phyloP scores from a whole-genome alignment of 2,329 filamentous ascomycete species.

The Diplodia corticola region DNA sequence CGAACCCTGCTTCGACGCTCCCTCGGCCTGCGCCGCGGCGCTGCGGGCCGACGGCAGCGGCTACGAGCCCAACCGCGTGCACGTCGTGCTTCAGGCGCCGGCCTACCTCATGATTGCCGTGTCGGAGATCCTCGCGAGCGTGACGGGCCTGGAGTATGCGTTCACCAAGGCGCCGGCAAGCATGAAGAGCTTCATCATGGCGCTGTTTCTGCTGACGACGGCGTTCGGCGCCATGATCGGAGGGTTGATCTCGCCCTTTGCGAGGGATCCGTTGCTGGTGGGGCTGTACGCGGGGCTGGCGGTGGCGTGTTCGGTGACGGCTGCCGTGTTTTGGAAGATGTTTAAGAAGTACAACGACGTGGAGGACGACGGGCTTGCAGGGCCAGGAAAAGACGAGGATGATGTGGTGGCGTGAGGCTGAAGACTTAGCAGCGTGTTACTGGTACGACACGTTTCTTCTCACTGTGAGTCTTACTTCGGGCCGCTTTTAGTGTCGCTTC shows the following conservation, averaged over 20 bases:
- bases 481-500: no score
- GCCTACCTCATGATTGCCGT: conserved; percentile 49
- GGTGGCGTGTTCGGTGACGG: conserved; percentile 49
- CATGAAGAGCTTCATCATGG: conserved; percentile 53
- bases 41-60: conserved; percentile 30
- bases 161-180: conserved; percentile 49
- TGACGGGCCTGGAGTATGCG: conserved; percentile 51
- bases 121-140: conserved; percentile 49
- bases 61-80: conserved; percentile 44
- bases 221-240: conserved; percentile 62
- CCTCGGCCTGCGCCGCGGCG: conserved; percentile 41
- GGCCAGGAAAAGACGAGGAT: conserved; percentile 1
- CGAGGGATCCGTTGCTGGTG: conserved; percentile 64
- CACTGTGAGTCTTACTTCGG: no score
- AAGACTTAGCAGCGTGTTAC: no score
- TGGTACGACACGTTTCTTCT: no score
- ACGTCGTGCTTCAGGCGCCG: conserved; percentile 48
- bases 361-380: not conserved
- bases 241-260: conserved; percentile 60
- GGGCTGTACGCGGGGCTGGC: conserved; percentile 67
- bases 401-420: not conserved
- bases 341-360: conserved; percentile 38
- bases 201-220: conserved; percentile 62
- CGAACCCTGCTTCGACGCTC: conserved; percentile 54
- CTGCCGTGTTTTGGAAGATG: conserved; percentile 55